Base-by-base conservation (phyloP, 805 yeast genomes). In the Tetrapisispora fleetii region DNA sequence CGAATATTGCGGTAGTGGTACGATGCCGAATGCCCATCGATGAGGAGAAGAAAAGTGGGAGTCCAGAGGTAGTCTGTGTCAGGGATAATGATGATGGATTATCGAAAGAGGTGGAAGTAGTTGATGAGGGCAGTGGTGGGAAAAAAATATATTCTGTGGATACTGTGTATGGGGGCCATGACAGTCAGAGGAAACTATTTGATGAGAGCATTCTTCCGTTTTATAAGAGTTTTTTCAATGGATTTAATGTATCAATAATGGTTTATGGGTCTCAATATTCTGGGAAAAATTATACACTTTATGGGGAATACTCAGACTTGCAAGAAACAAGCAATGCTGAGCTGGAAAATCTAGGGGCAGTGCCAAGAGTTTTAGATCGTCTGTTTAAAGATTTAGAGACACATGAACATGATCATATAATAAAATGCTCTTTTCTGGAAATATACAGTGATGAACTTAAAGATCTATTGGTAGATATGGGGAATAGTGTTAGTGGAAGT, bases 181-280 rank as follows among this genome's bases (percentile, higher is more conserved):
- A 90, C 2, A 86, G 80, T 55, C 96, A 89, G 63, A 67, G 71
- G 39, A 67, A 72, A 36, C 60, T 89, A 1, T 89, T 80, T 56
- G 77, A 80, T 18, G 76, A 76, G 22, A 82, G 82, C 18, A 18
- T 93, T 89, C 0, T 67, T 73, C 81, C 81, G 9, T 65, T 80
- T 46, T 73, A 81, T 40, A 71, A 74, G 22, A 95, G 90, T 52
- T 75, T 87, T 50, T 67, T 87, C 48, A 67, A 74, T 43, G 95
- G 91, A 17, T 84, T 81, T 59, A 87, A 86, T 60, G 87, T 88
- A 53, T 83, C 95, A 0, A 74, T 87, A 27, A 72, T 88, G 55
- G 95, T 90, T 0, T 89, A 89, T 65, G 96, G 96, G 3, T 93
- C 85, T 73, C 87, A 95, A 0, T 91, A 95, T 1, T 83, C 95